A percentile compares a stretch with the other conserved stretches of the same genome.
These are phyloP conservation scores for Trypanosoma congolense DNA, from an alignment of 208 protist genomes.

Conservation along the genomic window DNA sequence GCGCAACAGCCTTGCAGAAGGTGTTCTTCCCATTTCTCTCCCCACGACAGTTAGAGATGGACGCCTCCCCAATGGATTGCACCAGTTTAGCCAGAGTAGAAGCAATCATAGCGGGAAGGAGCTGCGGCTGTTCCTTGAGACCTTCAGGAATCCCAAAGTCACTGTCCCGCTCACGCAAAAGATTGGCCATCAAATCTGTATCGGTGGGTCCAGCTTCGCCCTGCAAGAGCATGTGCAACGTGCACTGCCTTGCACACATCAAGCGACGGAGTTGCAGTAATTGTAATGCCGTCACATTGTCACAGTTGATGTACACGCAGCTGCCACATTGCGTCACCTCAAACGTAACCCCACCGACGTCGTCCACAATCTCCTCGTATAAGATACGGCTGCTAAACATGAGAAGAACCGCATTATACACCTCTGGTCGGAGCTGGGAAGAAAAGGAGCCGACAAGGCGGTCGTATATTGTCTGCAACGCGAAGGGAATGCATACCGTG, in stretches of 20 bases:
- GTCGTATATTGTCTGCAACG: slow-evolving; percentile 51
- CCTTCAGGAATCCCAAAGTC: slow-evolving; percentile 68
- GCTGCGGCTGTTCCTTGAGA: slow-evolving; percentile 26
- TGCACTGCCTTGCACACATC: slow-evolving; percentile 53
- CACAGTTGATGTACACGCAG: slow-evolving; percentile 42
- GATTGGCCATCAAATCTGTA: slow-evolving; percentile 27
- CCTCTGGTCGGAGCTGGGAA: slow-evolving; percentile 40
- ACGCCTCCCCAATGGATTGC: slow-evolving; percentile 28
- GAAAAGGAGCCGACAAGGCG: slow-evolving; percentile 59
- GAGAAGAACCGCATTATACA: slow-evolving; percentile 64
- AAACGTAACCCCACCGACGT: slow-evolving; percentile 27
- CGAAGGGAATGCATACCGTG: slow-evolving; percentile 60
- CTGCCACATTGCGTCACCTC: slow-evolving; percentile 40
- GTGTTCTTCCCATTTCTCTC: background rate
- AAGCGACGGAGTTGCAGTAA: slow-evolving; percentile 69
- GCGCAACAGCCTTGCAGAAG: slow-evolving; percentile 21
- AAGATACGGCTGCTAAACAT: slow-evolving; percentile 45
- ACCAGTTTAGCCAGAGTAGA: slow-evolving; percentile 37
- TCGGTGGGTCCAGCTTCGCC: slow-evolving; percentile 31
- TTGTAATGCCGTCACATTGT: slow-evolving; percentile 51
- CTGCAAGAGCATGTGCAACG: slow-evolving; percentile 55
- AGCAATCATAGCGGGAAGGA: slow-evolving; percentile 48
- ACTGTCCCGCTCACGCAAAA: slow-evolving; percentile 25
- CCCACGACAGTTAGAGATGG: slow-evolving; percentile 1
- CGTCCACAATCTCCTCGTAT: slow-evolving; percentile 25